These are phyloP conservation scores for Capronia americana DNA, from an alignment of 2,329 filamentous ascomycete genomes.

Conservation along the genomic window DNA sequence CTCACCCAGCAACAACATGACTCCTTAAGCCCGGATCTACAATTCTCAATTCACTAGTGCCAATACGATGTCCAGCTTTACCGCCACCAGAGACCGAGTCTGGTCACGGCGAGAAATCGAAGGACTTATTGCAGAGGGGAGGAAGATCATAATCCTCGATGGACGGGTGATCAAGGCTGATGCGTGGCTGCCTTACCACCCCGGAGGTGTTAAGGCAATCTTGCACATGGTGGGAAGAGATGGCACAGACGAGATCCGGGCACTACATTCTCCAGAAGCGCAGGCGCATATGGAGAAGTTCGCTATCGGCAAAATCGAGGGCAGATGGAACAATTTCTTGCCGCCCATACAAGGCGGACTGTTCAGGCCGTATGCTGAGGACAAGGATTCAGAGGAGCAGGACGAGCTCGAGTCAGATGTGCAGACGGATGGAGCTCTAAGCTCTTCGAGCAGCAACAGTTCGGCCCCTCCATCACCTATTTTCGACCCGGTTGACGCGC, in stretches of 20 bases:
- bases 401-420: slow-evolving; percentile 46
- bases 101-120: slow-evolving; percentile 73
- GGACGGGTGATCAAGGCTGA: slow-evolving; percentile 84
- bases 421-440: slow-evolving; percentile 29
- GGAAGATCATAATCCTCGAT: slow-evolving; percentile 80
- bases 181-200: slow-evolving; percentile 86
- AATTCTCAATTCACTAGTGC: not conserved
- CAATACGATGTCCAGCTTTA: slow-evolving; percentile 23
- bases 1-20: not conserved
- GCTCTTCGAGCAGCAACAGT: slow-evolving; percentile 36
- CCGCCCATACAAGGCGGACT: slow-evolving; percentile 90
- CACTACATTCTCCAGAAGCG: slow-evolving; percentile 81
- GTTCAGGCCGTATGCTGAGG: slow-evolving; percentile 57
- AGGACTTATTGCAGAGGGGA: slow-evolving; percentile 80
- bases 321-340: slow-evolving; percentile 83
- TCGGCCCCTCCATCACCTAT: slow-evolving; percentile 68
- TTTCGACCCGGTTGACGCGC: slow-evolving; percentile 64
- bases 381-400: slow-evolving; percentile 47
- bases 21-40: not conserved
- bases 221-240: slow-evolving; percentile 91
- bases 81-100: slow-evolving; percentile 54
- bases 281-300: slow-evolving; percentile 78
- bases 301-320: slow-evolving; percentile 81
- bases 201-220: slow-evolving; percentile 89
- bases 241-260: slow-evolving; percentile 92